phyloP scores from a whole-genome alignment of 345 rosid species.

The Corymbia maculata region DNA sequence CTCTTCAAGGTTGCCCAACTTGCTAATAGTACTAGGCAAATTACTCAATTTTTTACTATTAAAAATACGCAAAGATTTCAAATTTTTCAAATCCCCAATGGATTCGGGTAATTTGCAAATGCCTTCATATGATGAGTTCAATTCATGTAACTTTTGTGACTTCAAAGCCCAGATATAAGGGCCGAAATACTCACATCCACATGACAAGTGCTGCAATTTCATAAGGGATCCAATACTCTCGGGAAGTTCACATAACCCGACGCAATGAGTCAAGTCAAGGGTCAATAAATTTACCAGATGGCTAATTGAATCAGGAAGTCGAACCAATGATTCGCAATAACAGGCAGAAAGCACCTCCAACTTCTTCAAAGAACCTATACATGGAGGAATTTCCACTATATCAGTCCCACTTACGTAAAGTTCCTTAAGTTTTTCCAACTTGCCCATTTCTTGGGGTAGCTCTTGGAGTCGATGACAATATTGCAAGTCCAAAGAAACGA shows the following conservation, averaged over 20 bases:
- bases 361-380: background rate
- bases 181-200: no score
- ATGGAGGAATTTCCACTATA: background rate
- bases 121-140: background rate
- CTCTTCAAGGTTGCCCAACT: background rate
- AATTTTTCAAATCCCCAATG: background rate
- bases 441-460: background rate
- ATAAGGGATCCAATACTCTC: background rate
- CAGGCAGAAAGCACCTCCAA: rapidly evolving
- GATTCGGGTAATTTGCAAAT: background rate
- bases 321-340: rapidly evolving
- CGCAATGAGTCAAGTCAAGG: background rate
- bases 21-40: background rate
- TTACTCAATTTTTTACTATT: background rate
- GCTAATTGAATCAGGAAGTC: background rate
- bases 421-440: background rate
- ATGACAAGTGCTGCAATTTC: no score
- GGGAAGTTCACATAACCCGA: background rate
- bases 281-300: no score
- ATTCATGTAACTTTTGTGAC: no score
- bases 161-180: no score
- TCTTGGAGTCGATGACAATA: background rate
- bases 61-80: background rate
- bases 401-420: background rate
- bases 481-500: rapidly evolving